Percentiles rank a stretch among this genome's conserved stretches.
Evolutionary conservation across 2,329 filamentous ascomycete genomes (phyloP).

Genomic region (Aspergillus neotritici): DNA sequence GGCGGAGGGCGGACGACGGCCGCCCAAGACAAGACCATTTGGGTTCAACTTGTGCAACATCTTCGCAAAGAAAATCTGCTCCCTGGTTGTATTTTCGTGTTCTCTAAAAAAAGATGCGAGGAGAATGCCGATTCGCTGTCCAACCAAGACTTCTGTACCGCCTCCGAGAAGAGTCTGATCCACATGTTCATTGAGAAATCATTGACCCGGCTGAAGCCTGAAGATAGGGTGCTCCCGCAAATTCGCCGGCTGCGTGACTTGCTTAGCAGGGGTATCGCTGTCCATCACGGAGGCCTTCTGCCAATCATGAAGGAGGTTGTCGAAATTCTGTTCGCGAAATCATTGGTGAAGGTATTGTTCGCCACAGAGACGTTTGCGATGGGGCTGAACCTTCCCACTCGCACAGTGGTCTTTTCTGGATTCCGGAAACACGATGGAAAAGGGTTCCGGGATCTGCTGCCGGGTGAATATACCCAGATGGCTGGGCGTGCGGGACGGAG

Average conservation of each 20-base stretch:
- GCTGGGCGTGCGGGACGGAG: conserved; percentile 88
- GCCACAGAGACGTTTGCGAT: conserved; percentile 98
- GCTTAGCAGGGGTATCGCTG: conserved; percentile 80
- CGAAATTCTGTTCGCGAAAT: conserved; percentile 91
- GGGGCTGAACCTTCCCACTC: conserved; percentile 90
- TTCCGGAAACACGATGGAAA: conserved; percentile 95
- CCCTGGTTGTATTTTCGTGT: conserved; percentile 94
- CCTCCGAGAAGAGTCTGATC: conserved; percentile 88
- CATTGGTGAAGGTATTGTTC: conserved; percentile 92
- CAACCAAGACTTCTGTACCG: conserved; percentile 91
- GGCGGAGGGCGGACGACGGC: conserved; percentile 81
- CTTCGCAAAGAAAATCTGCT: conserved; percentile 80
- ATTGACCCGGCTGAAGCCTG: conserved; percentile 80
- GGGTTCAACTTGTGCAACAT: conserved; percentile 92
- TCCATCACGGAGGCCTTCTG: conserved; percentile 89
- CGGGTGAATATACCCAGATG: conserved; percentile 98
- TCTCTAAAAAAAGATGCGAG: conserved; percentile 96
- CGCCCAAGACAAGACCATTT: conserved; percentile 91
- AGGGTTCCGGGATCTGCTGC: conserved; percentile 80
- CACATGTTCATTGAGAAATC: conserved; percentile 98
- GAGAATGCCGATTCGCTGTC: conserved; percentile 93
- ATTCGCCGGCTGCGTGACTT: conserved; percentile 83
- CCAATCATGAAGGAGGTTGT: conserved; percentile 98
- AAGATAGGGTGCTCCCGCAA: conserved; percentile 85
- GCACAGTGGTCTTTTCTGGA: conserved; percentile 95